Base-by-base conservation (phyloP, 495 filamentous ascomycete genomes). In the Penicillium pulvis region DNA sequence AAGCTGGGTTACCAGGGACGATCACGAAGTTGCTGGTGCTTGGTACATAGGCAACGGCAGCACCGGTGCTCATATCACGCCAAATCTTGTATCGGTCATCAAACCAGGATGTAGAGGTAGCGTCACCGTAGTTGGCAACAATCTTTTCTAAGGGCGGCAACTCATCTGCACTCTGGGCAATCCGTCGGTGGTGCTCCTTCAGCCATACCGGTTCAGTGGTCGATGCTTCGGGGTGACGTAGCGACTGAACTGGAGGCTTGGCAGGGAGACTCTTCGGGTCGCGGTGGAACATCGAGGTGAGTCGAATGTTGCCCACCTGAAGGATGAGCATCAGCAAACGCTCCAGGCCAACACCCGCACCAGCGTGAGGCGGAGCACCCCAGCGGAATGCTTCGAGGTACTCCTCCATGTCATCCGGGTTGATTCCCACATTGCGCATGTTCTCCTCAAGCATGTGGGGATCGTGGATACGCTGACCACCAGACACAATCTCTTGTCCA, bases 391-490 rank as follows among this genome's bases (percentile, higher is more conserved):
- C 91, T 60, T 90, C 85, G 64, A 97, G 81, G 68, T 96, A 97
- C 31, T 97, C 93, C 59, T 90, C 85, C 86, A 96, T 91, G 11
- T 79, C 75, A 9, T 83, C 79, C 1, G 90, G 89, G 58, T 92
- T 85, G 35, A 97, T 85, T 41, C 90, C 90, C 20, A 84, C 77
- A 28, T 80, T 81, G 61, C 84, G 82, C 90, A 97, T 91, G 45
- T 88, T 87, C 59, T 89, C 82, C 35, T 87, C 79, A n/a, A 97
- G 78, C 63, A 90, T 82, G 24, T 80, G 72, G 1, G 91, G 81
- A 54, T 92, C 86, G 70, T 97, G 90, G 59, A 97, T 90, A 83
- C 93, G 90, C 71, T 97, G 92, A 9, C 92, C 93, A 51, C 93
- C 92, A 2, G 88, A 90, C 5, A 93, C 85, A 60, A 97, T 96